A percentile compares a stretch with the other conserved stretches of the same genome.
Evolutionary conservation across 208 protist genomes (phyloP).

Genomic region (Crithidia fasciculata): DNA sequence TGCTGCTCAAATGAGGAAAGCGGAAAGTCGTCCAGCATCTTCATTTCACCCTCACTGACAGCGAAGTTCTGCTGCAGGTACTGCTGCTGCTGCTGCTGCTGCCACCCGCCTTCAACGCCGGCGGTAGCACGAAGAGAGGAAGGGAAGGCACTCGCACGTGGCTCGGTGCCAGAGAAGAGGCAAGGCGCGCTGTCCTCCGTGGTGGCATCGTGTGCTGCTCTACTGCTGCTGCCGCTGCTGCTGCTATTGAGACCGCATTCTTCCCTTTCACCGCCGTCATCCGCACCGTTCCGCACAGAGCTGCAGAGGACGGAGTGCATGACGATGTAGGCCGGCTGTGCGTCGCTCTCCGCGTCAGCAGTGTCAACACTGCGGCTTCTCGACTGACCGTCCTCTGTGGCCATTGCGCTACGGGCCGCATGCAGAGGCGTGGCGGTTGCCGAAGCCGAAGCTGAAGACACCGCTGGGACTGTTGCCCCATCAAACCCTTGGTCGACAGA

Average conservation of each 20-base stretch:
- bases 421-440: too few species aligned
- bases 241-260: background rate
- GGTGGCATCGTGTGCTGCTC: too few species aligned
- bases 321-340: slow-evolving; percentile 39
- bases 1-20: slow-evolving; percentile 51
- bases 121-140: background rate
- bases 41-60: background rate
- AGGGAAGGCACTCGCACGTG: slow-evolving; percentile 5
- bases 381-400: too few species aligned
- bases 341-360: slow-evolving; percentile 36
- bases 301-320: slow-evolving; percentile 68
- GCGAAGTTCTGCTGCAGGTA: too few species aligned
- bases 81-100: background rate
- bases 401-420: too few species aligned
- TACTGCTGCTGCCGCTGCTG: background rate
- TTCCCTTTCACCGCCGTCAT: background rate
- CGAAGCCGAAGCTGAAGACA: too few species aligned
- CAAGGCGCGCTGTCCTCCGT: too few species aligned
- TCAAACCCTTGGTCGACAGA: too few species aligned
- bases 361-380: background rate
- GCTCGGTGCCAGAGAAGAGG: too few species aligned
- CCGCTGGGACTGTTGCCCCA: too few species aligned
- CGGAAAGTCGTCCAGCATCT: slow-evolving; percentile 9
- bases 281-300: slow-evolving; percentile 1
- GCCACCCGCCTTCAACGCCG: background rate